phyloP scores from a whole-genome alignment of 306 rosid genomes.

The Castanea mollissima region DNA sequence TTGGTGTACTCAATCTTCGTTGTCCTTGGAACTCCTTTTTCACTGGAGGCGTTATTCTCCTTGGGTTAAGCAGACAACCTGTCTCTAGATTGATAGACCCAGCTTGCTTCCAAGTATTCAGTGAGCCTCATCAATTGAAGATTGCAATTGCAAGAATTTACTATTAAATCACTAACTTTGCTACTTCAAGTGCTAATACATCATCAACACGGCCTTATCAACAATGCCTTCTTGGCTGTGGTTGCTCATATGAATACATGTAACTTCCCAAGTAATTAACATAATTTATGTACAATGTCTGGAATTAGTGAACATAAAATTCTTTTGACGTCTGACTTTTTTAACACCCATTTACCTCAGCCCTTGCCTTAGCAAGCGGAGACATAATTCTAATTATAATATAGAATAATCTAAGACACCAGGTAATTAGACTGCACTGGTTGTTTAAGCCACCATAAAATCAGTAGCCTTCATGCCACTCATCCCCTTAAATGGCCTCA shows the following conservation, averaged over 20 bases:
- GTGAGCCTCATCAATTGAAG: not conserved
- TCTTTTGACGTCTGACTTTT: not conserved
- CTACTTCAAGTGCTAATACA: not conserved
- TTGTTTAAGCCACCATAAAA: not conserved
- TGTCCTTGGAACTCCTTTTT: too few species aligned
- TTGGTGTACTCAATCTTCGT: too few species aligned
- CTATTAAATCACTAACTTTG: not conserved
- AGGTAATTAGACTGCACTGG: not conserved
- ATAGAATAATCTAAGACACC: not conserved
- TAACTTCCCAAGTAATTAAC: not conserved
- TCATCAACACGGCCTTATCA: not conserved
- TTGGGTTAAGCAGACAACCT: too few species aligned
- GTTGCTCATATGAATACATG: not conserved
- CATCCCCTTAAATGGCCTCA: conserved; percentile 8
- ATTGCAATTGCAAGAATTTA: not conserved
- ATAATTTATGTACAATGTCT: not conserved
- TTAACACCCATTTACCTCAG: not conserved
- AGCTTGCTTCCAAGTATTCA: too few species aligned
- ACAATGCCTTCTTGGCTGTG: not conserved
- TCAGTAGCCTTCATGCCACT: not conserved
- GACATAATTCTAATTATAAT: not conserved
- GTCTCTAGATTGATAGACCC: too few species aligned
- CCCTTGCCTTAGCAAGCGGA: not conserved
- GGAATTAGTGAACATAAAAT: not conserved
- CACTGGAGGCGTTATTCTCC: too few species aligned